phyloP scores from a whole-genome alignment of 352 stramenopile species.

The Phytophthora constricta region DNA sequence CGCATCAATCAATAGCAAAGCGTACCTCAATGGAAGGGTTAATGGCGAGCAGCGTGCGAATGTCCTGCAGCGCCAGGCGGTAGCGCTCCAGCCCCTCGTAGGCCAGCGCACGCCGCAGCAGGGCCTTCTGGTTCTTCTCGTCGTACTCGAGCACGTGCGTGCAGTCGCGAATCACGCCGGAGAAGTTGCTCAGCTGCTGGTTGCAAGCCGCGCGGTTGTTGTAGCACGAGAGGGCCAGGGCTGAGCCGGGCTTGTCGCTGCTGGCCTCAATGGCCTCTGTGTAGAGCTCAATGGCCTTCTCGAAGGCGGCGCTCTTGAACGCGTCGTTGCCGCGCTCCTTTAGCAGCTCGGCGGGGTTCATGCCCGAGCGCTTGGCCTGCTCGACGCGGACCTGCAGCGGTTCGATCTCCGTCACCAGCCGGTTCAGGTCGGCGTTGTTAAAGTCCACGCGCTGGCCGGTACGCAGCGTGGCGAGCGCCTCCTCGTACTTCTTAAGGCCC shows the following conservation, averaged over 20 bases:
- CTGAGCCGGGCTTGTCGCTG: conserved; percentile 69
- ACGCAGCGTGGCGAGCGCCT: conserved; percentile 79
- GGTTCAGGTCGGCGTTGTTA: conserved; percentile 87
- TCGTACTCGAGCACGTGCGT: conserved; percentile 95
- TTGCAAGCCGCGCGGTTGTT: conserved; percentile 96
- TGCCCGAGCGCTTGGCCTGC: conserved; percentile 65
- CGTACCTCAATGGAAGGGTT: conserved; percentile 90
- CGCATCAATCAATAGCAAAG: too few relatives aligned
- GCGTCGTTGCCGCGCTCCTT: conserved; percentile 95
- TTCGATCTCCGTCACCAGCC: conserved; percentile 83
- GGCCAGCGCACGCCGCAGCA: conserved; percentile 93
- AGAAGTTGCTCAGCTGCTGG: conserved; percentile 98
- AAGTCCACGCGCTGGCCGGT: conserved; percentile 82
- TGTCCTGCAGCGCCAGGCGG: conserved; percentile 87
- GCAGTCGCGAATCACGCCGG: conserved; percentile 94
- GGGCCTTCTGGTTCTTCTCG: conserved; percentile 94
- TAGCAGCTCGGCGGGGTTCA: conserved; percentile 87
- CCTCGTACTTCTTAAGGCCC: conserved; percentile 80
- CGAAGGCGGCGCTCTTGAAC: conserved; percentile 92
- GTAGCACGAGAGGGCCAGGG: conserved; percentile 93
- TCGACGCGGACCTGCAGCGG: conserved; percentile 74
- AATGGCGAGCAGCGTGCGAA: conserved; percentile 82
- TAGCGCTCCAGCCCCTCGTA: conserved; percentile 97
- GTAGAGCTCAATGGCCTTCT: conserved; percentile 93
- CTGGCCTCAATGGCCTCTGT: conserved; percentile 91